Base-by-base conservation (phyloP, 2,329 filamentous ascomycete species). In the Fusarium tanahbumbuense region DNA sequence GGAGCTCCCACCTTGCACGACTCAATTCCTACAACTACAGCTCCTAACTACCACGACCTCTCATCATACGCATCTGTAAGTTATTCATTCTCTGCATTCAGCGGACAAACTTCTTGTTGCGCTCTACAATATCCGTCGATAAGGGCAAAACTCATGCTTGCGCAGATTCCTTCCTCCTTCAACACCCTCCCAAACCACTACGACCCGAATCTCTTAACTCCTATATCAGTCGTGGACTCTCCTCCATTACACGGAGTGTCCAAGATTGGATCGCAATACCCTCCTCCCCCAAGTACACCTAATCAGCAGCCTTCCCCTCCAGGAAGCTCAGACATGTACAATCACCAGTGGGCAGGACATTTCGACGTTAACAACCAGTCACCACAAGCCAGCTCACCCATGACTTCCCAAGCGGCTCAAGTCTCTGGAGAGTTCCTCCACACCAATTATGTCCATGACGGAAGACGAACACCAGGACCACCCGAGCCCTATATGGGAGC, bases 141-240 rank as follows among this genome's bases (percentile, higher is more conserved):
- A 32, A 42, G 27, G 41, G 49, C 45, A 32, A 53, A 34, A 44
- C 68, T 71, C 45, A 69, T 40, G 27, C 37, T 41, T 50, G n/a
- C 49, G 44, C 58, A 75, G 73, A 73, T 76, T 40, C 67, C 70
- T 41, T 63, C 71, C 10, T 71, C 79, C n/a, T 81, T 79, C 71
- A 74, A 62, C 64, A 71, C 50, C 32, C 54, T 78, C 73, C 66
- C 76, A 70, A 56, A 75, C 74, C 73, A 78, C 66, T 82, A 80
- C 77, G 84, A 86, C 67, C 75, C 81, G 40, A 80, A 78, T 46
- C 78, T 87, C 58, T 77, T 86, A 50, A 86, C 85, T n/a, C 85
- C 86, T 27, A 82, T 83, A n/a, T 87, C 86, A 48, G 79, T 79
- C 49, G 79, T 80, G 58, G 81, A 78, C 28, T 87, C 85, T 32